Evolutionary conservation across 2,329 filamentous ascomycete genomes (phyloP).

Genomic region (Colletotrichum sp.): DNA sequence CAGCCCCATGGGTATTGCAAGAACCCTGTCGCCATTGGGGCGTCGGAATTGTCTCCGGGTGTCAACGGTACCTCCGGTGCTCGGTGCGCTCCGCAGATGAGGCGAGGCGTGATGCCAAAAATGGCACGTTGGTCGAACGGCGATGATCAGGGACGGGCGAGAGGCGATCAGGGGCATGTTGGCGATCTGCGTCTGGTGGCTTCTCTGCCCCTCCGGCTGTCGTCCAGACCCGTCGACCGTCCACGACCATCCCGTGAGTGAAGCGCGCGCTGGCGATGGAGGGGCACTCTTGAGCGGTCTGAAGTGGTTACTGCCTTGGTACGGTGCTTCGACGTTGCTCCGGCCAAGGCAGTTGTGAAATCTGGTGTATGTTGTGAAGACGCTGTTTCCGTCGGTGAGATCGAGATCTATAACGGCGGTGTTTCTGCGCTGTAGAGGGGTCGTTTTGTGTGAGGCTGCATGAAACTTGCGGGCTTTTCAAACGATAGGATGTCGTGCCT

Average conservation of each 20-base stretch:
- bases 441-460: neutral
- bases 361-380: neutral
- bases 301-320: neutral
- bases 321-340: neutral
- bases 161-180: constrained; percentile 6
- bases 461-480: neutral
- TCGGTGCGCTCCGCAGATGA: neutral
- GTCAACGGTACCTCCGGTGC: neutral
- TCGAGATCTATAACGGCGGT: neutral
- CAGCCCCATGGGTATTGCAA: neutral
- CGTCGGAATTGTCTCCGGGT: neutral
- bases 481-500: neutral
- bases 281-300: neutral
- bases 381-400: neutral
- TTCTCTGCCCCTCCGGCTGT: neutral
- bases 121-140: neutral
- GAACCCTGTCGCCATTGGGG: neutral
- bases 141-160: neutral
- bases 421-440: neutral
- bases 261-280: neutral
- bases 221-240: neutral
- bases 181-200: neutral
- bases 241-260: neutral
- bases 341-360: neutral
- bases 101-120: neutral